phyloP scores from a whole-genome alignment of 768 basidiomycete genomes.

The Lactarius vividus region DNA sequence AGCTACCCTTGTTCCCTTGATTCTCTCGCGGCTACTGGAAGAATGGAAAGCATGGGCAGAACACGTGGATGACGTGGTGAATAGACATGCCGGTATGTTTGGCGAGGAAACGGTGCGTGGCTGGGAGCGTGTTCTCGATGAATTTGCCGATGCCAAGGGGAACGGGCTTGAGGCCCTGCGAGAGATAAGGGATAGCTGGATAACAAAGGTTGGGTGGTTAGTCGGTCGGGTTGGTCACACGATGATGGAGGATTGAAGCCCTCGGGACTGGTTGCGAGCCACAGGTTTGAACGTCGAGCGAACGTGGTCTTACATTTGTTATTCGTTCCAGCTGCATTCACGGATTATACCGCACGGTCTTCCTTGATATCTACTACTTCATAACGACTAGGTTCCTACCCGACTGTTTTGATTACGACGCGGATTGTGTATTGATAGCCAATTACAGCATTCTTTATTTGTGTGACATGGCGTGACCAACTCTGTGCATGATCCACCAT shows the following conservation, averaged over 20 bases:
- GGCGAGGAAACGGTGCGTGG: constrained; percentile 61
- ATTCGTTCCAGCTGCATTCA: constrained; percentile 20
- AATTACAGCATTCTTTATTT: constrained; percentile 2
- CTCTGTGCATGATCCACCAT: constrained; percentile 44
- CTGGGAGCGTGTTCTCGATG: constrained; percentile 71
- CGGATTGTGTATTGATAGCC: constrained; percentile 21
- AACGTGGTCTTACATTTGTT: constrained; percentile 16
- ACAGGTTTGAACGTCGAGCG: neutral
- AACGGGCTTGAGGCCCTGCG: constrained; percentile 44
- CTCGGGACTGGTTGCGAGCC: neutral
- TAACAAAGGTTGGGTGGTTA: constrained; percentile 75
- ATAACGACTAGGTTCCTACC: constrained; percentile 18
- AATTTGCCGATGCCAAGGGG: constrained; percentile 54
- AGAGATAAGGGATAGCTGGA: constrained; percentile 61
- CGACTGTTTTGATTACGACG: constrained; percentile 23
- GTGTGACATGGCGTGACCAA: constrained; percentile 12
- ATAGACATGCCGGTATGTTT: constrained; percentile 76
- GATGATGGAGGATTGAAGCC: constrained; percentile 37
- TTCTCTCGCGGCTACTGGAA: constrained; percentile 61
- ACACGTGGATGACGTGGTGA: constrained; percentile 65
- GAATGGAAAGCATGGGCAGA: constrained; percentile 83
- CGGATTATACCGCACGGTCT: constrained; percentile 22
- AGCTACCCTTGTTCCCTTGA: constrained; percentile 50
- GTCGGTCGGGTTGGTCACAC: constrained; percentile 45
- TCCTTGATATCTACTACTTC: constrained; percentile 17